A percentile compares a stretch with the other conserved stretches of the same genome.
phyloP scores from a whole-genome alignment of 345 rosid species.

The Jatropha curcas region DNA sequence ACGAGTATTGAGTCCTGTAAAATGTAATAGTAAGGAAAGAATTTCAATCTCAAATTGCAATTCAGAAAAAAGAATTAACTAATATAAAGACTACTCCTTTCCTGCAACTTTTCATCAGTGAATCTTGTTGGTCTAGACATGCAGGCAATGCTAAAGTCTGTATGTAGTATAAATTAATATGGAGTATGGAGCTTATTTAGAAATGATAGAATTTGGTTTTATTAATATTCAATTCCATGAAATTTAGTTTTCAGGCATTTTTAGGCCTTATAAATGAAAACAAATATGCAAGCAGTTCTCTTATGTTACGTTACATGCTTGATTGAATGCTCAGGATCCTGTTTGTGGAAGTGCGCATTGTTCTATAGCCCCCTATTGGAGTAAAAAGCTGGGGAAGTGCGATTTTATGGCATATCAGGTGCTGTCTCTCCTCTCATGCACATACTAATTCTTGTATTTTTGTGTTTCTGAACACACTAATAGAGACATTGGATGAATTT shows the following conservation, averaged over 20 bases:
- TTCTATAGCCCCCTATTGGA: constrained; percentile 75
- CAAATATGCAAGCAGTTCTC: neutral
- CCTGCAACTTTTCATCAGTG: too few species aligned
- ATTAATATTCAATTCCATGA: too few species aligned
- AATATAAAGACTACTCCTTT: neutral
- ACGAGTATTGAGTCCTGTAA: neutral
- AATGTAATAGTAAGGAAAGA: neutral
- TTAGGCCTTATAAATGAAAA: neutral
- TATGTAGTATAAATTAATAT: too few species aligned
- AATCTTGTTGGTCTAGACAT: too few species aligned
- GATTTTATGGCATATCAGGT: constrained; percentile 51
- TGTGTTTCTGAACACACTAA: neutral
- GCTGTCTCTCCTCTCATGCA: neutral
- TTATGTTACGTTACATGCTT: too few species aligned
- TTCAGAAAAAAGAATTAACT: neutral
- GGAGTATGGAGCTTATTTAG: too few species aligned
- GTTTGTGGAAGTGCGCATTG: constrained; percentile 84
- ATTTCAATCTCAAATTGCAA: neutral
- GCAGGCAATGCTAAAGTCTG: too few species aligned
- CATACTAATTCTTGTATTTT: neutral
- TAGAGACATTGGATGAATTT: neutral
- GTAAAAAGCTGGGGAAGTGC: constrained; percentile 56
- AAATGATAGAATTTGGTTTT: too few species aligned
- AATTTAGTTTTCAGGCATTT: too few species aligned
- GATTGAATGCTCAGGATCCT: constrained; percentile 56